These are phyloP conservation scores for Sarcodon sp. DNA, from an alignment of 768 basidiomycete genomes.

Conservation along the genomic window DNA sequence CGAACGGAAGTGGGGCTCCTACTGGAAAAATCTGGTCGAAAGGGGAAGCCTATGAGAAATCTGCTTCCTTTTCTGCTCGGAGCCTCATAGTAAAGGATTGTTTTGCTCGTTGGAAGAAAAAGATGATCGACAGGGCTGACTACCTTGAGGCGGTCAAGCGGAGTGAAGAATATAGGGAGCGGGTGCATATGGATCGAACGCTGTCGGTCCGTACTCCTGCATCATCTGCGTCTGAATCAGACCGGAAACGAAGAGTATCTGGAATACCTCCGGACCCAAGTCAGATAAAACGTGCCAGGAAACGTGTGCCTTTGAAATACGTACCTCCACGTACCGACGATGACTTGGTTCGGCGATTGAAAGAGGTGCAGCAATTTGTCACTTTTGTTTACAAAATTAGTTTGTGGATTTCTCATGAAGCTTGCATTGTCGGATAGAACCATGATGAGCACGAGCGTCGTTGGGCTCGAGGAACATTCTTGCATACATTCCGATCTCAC, in stretches of 20 bases:
- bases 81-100: background rate
- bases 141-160: slow-evolving; percentile 51
- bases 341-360: slow-evolving; percentile 49
- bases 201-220: background rate
- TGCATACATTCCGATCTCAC: slow-evolving; percentile 27
- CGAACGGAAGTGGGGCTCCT: background rate
- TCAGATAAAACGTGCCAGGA: slow-evolving; percentile 18
- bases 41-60: background rate
- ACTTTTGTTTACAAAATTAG: background rate
- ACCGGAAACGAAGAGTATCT: slow-evolving; percentile 15
- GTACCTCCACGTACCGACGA: slow-evolving; percentile 46
- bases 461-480: slow-evolving; percentile 67
- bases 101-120: slow-evolving; percentile 11
- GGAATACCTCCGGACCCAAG: slow-evolving; percentile 8
- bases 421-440: slow-evolving; percentile 31
- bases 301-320: slow-evolving; percentile 29
- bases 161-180: slow-evolving; percentile 49
- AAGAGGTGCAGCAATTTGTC: slow-evolving; percentile 38
- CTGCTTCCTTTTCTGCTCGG: background rate
- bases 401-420: background rate
- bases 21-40: background rate
- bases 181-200: slow-evolving; percentile 21
- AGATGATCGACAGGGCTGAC: slow-evolving; percentile 26
- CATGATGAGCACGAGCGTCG: slow-evolving; percentile 57
- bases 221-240: background rate